Evolutionary conservation across 345 rosid species (phyloP), one percentile per base, ranked within the genome.

Genomic region (Isatis tinctoria): DNA sequence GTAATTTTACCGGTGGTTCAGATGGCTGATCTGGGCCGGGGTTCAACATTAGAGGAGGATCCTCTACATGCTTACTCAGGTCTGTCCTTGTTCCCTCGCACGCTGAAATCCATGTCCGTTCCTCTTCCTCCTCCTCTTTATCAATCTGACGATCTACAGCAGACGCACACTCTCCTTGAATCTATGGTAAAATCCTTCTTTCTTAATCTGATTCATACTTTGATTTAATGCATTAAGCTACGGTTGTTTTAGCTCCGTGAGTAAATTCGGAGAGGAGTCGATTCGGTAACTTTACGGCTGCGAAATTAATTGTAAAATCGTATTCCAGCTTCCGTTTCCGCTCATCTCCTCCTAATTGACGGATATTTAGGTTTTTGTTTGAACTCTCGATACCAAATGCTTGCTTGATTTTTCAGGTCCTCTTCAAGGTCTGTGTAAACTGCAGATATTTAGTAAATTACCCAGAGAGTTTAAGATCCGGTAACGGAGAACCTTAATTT

Each of bases 21-120:
- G 58, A 78, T 78, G 81, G 7, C 26, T 54, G 60, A 61, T 65
- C 47, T 22, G 4, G 47, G 45, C 26, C 60, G 44, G 44, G 52
- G 47, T 20, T 72, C 81, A 35, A 62, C 39, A 35, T 37, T 63
- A 32, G 32, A 24, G 58, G 65, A 80, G 44, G 91, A 86, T 85
- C 92, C 96, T 4, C 75, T 93, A 12, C 82, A 61, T 20, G 81
- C 59, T 39, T 86, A 81, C 70, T 78, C 78, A 2, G 90, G 85
- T 4, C 82, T 88, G 36, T 75, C 93, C n/a, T 87, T 91, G 73
- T 88, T 89, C 54, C 85, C 85, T 40, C 83, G 87, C 10, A 83
- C 93, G 2, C 76, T 94, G 10, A 78, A 86, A 24, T 81, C 83
- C 35, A 74, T 82, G 41, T 77, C 82, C 9, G 58, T 48, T 37